A percentile compares a stretch with the other conserved stretches of the same genome.
Conservation (phyloP, 2,329 filamentous ascomycete species). For the Tricladium varicosporioides region DNA sequence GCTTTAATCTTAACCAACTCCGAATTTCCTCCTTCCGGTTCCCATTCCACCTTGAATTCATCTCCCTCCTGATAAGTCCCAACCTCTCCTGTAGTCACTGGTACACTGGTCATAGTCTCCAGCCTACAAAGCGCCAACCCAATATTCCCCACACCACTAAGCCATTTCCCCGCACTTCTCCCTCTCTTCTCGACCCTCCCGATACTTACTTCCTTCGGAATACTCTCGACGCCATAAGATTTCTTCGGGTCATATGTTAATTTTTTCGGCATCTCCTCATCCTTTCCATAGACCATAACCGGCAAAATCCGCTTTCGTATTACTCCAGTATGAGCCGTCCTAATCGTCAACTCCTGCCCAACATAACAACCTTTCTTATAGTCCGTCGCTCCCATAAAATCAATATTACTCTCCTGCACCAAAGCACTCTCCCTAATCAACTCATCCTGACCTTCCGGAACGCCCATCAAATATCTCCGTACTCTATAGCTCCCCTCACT, state of each 20-base stretch:
- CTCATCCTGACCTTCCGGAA: slow-evolving; percentile 83
- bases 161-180: slow-evolving; percentile 77
- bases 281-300: slow-evolving; percentile 64
- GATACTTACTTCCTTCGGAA: slow-evolving; percentile 45
- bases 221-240: slow-evolving; percentile 26
- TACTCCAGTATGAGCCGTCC: slow-evolving; percentile 90
- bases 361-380: slow-evolving; percentile 97
- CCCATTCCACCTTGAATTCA: slow-evolving; percentile 49
- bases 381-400: slow-evolving; percentile 81
- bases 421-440: slow-evolving; percentile 69
- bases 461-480: slow-evolving; percentile 73
- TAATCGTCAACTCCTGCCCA: slow-evolving; percentile 93
- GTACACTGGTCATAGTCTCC: slow-evolving; percentile 66
- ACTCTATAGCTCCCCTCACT: slow-evolving; percentile 65
- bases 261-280: slow-evolving; percentile 37
- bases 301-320: slow-evolving; percentile 89
- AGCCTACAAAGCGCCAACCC: slow-evolving; percentile 73
- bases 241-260: slow-evolving; percentile 48
- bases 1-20: slow-evolving; percentile 65
- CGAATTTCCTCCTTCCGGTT: slow-evolving; percentile 35
- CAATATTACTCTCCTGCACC: slow-evolving; percentile 87
- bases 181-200: slow-evolving; percentile 53
- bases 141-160: slow-evolving; percentile 77
- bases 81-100: slow-evolving; percentile 60
- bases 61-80: slow-evolving; percentile 44